Evolutionary conservation across 345 rosid genomes (phyloP).

Genomic region (Eucalyptus globulus): DNA sequence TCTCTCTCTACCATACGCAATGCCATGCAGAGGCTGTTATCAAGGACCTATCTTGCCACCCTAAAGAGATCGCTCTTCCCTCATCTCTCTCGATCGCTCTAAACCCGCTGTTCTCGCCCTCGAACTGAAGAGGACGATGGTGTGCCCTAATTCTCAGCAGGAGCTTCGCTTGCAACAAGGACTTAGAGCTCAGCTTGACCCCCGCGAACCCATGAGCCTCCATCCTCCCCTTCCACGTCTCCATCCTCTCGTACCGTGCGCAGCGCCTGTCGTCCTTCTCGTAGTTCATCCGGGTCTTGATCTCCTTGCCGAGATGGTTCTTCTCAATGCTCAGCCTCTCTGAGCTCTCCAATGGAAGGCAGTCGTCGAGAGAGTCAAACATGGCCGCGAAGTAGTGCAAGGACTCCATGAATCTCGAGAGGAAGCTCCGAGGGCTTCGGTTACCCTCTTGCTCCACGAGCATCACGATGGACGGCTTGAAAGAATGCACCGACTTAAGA

Average conservation of each 20-base stretch:
- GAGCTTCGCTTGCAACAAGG: conserved; percentile 57
- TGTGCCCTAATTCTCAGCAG: conserved; percentile 42
- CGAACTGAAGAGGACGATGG: conserved; percentile 24
- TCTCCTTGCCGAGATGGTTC: conserved; percentile 50
- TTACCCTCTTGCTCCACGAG: conserved; percentile 52
- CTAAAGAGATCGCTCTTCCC: conserved; percentile 35
- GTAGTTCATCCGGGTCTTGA: conserved; percentile 32
- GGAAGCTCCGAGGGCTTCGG: conserved; percentile 24
- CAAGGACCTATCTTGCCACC: conserved; percentile 57
- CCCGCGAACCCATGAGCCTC: conserved; percentile 45
- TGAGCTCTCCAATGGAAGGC: conserved; percentile 37
- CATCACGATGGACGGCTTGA: conserved; percentile 38
- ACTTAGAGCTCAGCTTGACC: conserved; percentile 37
- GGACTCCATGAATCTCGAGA: conserved; percentile 56
- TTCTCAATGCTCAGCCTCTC: conserved; percentile 50
- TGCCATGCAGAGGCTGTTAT: conserved; percentile 57
- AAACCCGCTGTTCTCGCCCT: conserved; percentile 37
- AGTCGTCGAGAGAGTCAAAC: conserved; percentile 63
- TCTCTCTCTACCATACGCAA: conserved; percentile 9
- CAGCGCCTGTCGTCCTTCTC: conserved; percentile 1
- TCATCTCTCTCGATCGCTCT: conserved; percentile 42
- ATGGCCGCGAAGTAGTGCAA: conserved; percentile 56
- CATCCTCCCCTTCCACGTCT: conserved; percentile 54
- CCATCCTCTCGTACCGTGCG: conserved; percentile 34
- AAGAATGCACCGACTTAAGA: conserved; percentile 16